Conservation (phyloP, 306 rosid species). For the Sechiopsis laciniata region DNA sequence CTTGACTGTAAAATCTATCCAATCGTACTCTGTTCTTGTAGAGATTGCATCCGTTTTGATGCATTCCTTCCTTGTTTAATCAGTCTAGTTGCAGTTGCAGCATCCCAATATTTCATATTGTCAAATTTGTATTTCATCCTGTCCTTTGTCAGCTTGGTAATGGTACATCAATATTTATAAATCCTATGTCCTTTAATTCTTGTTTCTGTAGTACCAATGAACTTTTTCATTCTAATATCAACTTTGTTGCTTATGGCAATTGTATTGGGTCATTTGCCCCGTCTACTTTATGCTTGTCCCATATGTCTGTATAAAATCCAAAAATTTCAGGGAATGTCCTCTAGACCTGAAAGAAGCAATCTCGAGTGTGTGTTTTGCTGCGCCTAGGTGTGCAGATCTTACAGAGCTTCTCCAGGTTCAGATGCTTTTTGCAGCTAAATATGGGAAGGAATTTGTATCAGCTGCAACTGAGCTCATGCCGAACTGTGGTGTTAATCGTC, state of each 20-base stretch:
- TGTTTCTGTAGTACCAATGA: conserved; percentile 5
- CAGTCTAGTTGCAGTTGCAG: too few species aligned
- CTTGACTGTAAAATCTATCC: neutral
- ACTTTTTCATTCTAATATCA: neutral
- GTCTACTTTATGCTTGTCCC: neutral
- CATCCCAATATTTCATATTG: too few species aligned
- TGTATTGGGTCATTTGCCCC: neutral
- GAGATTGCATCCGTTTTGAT: too few species aligned
- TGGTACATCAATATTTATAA: too few species aligned
- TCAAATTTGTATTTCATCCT: too few species aligned
- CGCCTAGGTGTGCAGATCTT: conserved; percentile 93
- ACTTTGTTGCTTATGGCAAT: conserved; percentile 3
- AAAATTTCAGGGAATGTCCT: conserved; percentile 67
- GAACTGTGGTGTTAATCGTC: conserved; percentile 90
- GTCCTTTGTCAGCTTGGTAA: too few species aligned
- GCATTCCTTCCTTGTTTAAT: too few species aligned
- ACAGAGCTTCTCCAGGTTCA: conserved; percentile 91
- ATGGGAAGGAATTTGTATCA: conserved; percentile 79
- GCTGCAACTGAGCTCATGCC: conserved; percentile 93
- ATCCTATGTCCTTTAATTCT: neutral
- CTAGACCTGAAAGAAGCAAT: conserved; percentile 93
- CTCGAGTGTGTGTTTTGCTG: conserved; percentile 88
- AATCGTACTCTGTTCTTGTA: too few species aligned
- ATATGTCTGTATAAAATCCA: neutral
- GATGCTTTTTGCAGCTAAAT: conserved; percentile 62